A percentile compares a stretch with the other conserved stretches of the same genome.
Conservation (phyloP, 1,139 yeast species). For the Taiozyma onychis region DNA sequence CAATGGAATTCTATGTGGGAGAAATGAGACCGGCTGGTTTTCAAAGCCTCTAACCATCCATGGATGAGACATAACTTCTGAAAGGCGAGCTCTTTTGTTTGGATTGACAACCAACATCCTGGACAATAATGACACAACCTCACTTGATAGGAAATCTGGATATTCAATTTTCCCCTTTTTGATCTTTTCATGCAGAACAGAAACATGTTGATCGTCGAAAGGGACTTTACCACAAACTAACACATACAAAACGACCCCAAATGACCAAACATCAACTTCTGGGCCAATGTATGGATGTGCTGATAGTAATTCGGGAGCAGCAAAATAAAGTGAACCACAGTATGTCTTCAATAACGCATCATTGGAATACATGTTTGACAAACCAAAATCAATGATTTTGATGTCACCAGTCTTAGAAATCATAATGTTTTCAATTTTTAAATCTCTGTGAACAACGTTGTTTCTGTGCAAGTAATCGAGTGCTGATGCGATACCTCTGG, state of each 20-base stretch:
- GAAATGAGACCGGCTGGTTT: conserved; percentile 58
- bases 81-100: conserved; percentile 66
- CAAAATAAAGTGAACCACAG: conserved; percentile 96
- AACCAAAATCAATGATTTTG: conserved; percentile 93
- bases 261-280: conserved; percentile 97
- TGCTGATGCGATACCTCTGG: conserved; percentile 95
- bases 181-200: conserved; percentile 89
- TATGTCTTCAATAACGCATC: conserved; percentile 77
- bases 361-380: conserved; percentile 79
- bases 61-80: conserved; percentile 81
- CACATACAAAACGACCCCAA: conserved; percentile 93
- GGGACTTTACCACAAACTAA: conserved; percentile 97
- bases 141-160: conserved; percentile 75
- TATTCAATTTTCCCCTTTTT: conserved; percentile 91
- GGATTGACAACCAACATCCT: conserved; percentile 94
- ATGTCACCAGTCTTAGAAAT: conserved; percentile 91
- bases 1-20: conserved; percentile 76
- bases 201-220: conserved; percentile 92
- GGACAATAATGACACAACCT: conserved; percentile 76
- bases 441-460: conserved; percentile 93
- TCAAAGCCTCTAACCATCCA: conserved; percentile 95
- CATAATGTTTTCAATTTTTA: conserved; percentile 94
- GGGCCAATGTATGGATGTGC: conserved; percentile 95
- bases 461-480: conserved; percentile 89
- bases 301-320: conserved; percentile 92